These are phyloP conservation scores for Acacia acuminata DNA, from an alignment of 306 rosid genomes.

Conservation along the genomic window DNA sequence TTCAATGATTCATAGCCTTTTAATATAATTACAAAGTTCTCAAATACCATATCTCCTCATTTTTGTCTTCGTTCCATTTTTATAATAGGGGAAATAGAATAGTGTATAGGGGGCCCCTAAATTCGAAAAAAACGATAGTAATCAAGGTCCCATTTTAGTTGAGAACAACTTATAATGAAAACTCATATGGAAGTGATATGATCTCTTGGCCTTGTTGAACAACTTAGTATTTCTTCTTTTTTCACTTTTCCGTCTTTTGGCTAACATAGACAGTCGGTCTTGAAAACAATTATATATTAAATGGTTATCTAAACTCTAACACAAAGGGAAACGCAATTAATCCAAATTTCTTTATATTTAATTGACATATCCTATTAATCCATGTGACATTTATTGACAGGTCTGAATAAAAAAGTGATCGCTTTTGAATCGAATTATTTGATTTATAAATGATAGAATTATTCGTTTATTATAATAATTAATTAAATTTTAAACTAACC, in stretches of 20 bases:
- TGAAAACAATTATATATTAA: not conserved
- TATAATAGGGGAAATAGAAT: not conserved
- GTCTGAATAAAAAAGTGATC: no score
- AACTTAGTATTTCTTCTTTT: no score
- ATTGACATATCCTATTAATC: not conserved
- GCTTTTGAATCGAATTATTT: no score
- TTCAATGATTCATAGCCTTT: not conserved
- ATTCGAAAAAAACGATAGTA: not conserved
- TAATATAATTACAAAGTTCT: no score
- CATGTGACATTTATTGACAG: not conserved
- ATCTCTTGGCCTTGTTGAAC: not conserved
- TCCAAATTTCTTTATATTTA: not conserved
- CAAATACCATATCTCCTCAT: not conserved
- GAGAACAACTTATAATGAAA: no score
- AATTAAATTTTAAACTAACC: not conserved
- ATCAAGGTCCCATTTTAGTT: no score
- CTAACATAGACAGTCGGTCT: not conserved
- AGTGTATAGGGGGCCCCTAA: not conserved
- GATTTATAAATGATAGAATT: no score
- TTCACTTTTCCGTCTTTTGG: not conserved
- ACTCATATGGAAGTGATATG: not conserved
- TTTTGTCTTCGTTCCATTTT: no score
- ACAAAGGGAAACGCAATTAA: no score
- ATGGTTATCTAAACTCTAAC: not conserved
- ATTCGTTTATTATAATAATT: not conserved